Conservation (phyloP, 345 rosid species). For the Zanthoxylum bungeanum region DNA sequence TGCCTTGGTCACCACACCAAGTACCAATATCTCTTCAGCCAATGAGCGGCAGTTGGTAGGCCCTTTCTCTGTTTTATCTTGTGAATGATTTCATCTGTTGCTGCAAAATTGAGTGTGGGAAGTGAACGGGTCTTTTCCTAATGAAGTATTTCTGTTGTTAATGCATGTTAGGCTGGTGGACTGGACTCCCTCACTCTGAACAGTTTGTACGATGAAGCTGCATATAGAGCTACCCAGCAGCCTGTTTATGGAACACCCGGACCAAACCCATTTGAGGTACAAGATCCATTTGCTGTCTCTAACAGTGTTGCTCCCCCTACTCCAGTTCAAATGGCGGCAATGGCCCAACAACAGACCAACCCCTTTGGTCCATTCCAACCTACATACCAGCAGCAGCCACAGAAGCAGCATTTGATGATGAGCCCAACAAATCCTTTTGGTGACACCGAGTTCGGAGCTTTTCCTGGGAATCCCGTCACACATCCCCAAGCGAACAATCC, state of each 20-base stretch:
- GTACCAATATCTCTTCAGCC: conserved; percentile 65
- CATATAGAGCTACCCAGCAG: conserved; percentile 80
- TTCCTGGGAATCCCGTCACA: conserved; percentile 30
- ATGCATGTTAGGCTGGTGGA: conserved; percentile 78
- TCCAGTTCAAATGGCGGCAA: conserved; percentile 51
- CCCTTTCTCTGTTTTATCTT: not conserved
- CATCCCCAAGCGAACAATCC: conserved; percentile 66
- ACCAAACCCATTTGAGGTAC: conserved; percentile 86
- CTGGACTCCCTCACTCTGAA: conserved; percentile 80
- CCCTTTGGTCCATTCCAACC: conserved; percentile 74
- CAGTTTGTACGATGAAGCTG: conserved; percentile 83
- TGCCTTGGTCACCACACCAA: conserved; percentile 77
- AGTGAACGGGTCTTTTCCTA: not conserved
- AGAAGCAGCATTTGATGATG: conserved; percentile 47
- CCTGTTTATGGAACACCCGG: conserved; percentile 83
- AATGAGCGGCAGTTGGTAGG: conserved; percentile 89
- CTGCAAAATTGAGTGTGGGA: not conserved
- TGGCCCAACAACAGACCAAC: conserved; percentile 56
- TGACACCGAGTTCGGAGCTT: conserved; percentile 49
- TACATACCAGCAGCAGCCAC: conserved; percentile 36
- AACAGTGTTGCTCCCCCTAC: conserved; percentile 47
- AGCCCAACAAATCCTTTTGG: conserved; percentile 75
- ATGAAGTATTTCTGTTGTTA: not conserved
- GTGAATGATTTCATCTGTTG: not conserved
- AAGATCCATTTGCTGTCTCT: conserved; percentile 66